Conservation (phyloP, 1,284 basidiomycete species). For the Naganishia cerealis region DNA sequence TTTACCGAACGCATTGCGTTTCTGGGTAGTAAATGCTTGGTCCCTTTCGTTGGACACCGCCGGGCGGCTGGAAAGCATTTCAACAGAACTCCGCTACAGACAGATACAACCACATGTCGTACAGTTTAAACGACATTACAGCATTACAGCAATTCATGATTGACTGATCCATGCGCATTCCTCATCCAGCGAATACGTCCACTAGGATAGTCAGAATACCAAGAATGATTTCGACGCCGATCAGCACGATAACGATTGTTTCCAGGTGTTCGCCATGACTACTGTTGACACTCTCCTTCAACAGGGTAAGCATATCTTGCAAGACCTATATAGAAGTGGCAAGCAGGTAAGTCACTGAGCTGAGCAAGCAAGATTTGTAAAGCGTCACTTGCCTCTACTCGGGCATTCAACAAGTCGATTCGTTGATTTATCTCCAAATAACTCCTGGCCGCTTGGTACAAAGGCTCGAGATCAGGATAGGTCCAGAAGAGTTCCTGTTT, state of each 20-base stretch:
- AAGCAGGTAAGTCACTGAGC: conserved; percentile 11
- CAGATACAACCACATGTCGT: background rate
- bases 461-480: conserved; percentile 88
- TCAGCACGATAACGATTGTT: conserved; percentile 89
- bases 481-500: conserved; percentile 84
- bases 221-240: conserved; percentile 68
- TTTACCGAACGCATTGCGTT: no score
- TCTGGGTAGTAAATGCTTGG: no score
- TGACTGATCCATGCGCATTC: background rate
- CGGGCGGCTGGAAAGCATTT: background rate
- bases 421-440: conserved; percentile 94
- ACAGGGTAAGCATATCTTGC: conserved; percentile 92
- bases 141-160: background rate
- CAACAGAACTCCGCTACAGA: background rate
- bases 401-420: conserved; percentile 87
- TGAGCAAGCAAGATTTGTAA: conserved; percentile 10
- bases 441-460: conserved; percentile 87
- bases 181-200: conserved; percentile 58
- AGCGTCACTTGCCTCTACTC: conserved; percentile 69
- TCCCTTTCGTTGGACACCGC: no score
- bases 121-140: background rate
- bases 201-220: conserved; percentile 72
- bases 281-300: conserved; percentile 86
- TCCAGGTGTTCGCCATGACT: conserved; percentile 91
- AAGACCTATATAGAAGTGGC: conserved; percentile 64